Base-by-base conservation (phyloP, 1,139 yeast genomes). In the Candida smagusa region DNA sequence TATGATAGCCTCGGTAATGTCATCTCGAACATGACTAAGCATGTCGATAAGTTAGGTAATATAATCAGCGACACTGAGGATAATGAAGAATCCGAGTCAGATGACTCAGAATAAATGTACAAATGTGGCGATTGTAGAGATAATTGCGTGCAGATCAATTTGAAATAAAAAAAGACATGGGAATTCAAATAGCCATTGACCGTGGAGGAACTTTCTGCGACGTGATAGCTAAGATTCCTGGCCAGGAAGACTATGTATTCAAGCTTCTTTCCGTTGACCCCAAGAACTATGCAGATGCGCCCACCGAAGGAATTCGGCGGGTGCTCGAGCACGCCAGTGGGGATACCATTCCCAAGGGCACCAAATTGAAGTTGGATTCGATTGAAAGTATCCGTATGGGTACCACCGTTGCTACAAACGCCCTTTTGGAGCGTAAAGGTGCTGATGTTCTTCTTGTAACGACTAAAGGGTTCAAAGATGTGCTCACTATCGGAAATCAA, bases 121-220 rank as follows among this genome's bases (percentile, higher is more conserved):
- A 16, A 16, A 16, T 16, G 19, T 16, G 19, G 19, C 19, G 19
- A 5, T 16, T 16, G 19, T 16, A 16, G 19, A 16, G 12, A 25
- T 31, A 8, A 16, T 16, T 16, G 19, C 19, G 19, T 16, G 19
- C 19, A 16, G 19, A 16, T 16, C 19, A 16, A 16, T 16, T 16
- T 16, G 19, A 4, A 16, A 16, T 16, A 16, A 16, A 24, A 9
- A 24, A 9, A 24, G 12, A 24, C 16, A 30, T 30, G 26, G 51
- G 52, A 24, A 52, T 52, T 6, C 42, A 45, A 33, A 50, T 52
- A 11, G 56, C 58, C 23, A 53, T 53, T 28, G 84, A 79, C 51
- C 64, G 89, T 54, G 90, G 92, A 45, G 96, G 97, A 38, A 89
- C 96, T 0, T 88, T 88, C 63, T 87, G 96, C 6, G 96, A 88